phyloP scores from a whole-genome alignment of 331 rosid genomes.

The Ulmus americana region DNA sequence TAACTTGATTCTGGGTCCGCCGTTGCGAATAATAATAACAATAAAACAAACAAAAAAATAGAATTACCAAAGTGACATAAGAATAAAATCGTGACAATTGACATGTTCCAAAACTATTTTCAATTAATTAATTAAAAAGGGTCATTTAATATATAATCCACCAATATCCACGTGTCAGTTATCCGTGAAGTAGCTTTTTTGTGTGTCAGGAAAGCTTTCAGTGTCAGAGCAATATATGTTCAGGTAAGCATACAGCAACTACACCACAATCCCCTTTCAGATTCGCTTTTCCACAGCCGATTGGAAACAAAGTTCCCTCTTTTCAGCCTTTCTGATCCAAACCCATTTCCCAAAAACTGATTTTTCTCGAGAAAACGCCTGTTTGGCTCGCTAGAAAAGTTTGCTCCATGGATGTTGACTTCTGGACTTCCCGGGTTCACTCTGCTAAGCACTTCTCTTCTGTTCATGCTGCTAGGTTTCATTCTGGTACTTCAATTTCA shows the following conservation, averaged over 20 bases:
- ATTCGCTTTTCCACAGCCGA: conserved; percentile 5
- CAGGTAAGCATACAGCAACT: conserved; percentile 28
- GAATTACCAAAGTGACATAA: background rate
- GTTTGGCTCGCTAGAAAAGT: conserved; percentile 16
- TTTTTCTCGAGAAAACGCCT: conserved; percentile 10
- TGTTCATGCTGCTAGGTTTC: conserved; percentile 58
- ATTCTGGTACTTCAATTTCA: conserved; percentile 48
- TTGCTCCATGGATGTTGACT: conserved; percentile 62
- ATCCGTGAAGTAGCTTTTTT: conserved; percentile 24
- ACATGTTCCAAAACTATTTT: background rate
- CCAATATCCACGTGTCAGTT: conserved; percentile 30
- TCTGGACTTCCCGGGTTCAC: conserved; percentile 51
- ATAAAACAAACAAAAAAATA: no score
- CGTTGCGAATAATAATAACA: no score
- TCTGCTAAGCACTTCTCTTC: conserved; percentile 54
- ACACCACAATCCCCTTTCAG: conserved; percentile 3
- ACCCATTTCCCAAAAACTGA: conserved; percentile 1
- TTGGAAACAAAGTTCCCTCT: conserved; percentile 7
- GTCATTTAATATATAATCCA: background rate
- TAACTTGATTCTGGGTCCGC: no score
- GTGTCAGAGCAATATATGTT: conserved; percentile 33
- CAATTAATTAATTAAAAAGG: background rate
- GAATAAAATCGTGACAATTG: background rate
- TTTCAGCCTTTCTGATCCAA: conserved; percentile 9
- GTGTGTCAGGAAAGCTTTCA: conserved; percentile 40